Evolutionary conservation across 208 protist species (phyloP), one percentile per base, ranked within the genome.

Genomic region (Trypanosoma congolense): DNA sequence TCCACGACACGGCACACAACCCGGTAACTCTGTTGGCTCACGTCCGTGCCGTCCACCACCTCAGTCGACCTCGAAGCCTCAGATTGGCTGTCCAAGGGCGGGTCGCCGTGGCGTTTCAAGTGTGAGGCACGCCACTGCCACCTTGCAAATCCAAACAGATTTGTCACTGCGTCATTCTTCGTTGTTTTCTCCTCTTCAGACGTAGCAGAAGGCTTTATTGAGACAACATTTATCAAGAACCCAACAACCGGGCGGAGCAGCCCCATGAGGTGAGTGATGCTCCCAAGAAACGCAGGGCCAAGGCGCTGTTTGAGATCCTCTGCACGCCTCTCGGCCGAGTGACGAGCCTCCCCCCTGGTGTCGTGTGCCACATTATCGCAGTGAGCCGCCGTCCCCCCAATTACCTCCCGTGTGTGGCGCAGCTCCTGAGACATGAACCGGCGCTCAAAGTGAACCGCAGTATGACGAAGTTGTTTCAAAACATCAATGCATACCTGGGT

Each of bases 401-500:
- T 31, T 16, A 61, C 18, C 24, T 16, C 49, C 30, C 36, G 48
- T 33, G 61, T 12, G 28, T 30, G 49, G 1, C 42, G 25, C 14
- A 57, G 8, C 30, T 80, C 73, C 26, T 53, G 59, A n/a, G 51
- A 44, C 4, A 72, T 58, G 16, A 89, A 30, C 24, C 56, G 58
- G 14, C 61, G 55, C 24, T 78, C 55, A 58, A 93, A 83, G 41
- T 75, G 57, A 25, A 75, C 12, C 19, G 77, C 68, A 30, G 69
- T 71, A 19, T 73, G 74, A n/a, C 80, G 73, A 18, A 78, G 71
- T 52, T 90, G 80, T 55, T 74, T 73, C 31, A 90, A 65, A 25
- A 75, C 69, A 59, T 93, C 75, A 25, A 86, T 61, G 40, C 72
- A 83, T 21, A 93, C 51, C 68, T 88, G 81, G 45, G 81, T 16